Conservation (phyloP, 2,329 filamentous ascomycete genomes). For the Ophiocordyceps australis region DNA sequence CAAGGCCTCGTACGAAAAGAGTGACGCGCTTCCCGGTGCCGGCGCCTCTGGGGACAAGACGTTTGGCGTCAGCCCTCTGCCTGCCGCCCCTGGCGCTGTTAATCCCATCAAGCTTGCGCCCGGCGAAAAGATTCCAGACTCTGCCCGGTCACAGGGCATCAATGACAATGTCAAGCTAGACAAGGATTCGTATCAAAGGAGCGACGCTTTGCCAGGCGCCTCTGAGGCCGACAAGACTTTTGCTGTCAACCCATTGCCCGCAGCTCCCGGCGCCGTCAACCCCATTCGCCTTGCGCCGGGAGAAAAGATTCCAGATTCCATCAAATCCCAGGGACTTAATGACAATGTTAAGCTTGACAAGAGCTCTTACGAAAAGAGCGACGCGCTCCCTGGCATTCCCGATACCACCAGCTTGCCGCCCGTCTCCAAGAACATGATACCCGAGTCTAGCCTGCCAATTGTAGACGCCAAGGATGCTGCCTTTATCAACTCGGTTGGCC, state of each 20-base stretch:
- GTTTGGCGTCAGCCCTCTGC: constrained; percentile 41
- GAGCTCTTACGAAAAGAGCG: constrained; percentile 35
- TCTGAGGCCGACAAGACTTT: constrained; percentile 38
- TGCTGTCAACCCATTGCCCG: constrained; percentile 42
- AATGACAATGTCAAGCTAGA: constrained; percentile 62
- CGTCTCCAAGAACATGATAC: constrained; percentile 48
- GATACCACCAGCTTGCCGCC: no score
- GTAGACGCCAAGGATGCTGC: constrained; percentile 19
- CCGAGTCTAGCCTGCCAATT: constrained; percentile 67
- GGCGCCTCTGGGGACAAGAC: constrained; percentile 23
- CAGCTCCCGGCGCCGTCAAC: constrained; percentile 49
- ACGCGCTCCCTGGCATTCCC: no score
- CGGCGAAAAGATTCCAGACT: constrained; percentile 64
- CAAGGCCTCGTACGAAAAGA: constrained; percentile 72
- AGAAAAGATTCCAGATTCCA: constrained; percentile 57
- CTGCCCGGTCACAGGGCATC: constrained; percentile 46
- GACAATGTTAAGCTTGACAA: constrained; percentile 61
- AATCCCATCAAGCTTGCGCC: constrained; percentile 70
- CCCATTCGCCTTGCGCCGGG: constrained; percentile 65
- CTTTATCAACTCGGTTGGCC: constrained; percentile 27
- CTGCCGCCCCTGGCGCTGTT: constrained; percentile 42
- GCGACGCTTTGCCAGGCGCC: constrained; percentile 44
- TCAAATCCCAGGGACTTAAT: constrained; percentile 51
- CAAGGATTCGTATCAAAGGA: constrained; percentile 72
- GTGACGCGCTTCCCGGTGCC: constrained; percentile 44